These are phyloP conservation scores for Debaryomyces singareniensis DNA, from an alignment of 1,139 yeast genomes.

Conservation along the genomic window DNA sequence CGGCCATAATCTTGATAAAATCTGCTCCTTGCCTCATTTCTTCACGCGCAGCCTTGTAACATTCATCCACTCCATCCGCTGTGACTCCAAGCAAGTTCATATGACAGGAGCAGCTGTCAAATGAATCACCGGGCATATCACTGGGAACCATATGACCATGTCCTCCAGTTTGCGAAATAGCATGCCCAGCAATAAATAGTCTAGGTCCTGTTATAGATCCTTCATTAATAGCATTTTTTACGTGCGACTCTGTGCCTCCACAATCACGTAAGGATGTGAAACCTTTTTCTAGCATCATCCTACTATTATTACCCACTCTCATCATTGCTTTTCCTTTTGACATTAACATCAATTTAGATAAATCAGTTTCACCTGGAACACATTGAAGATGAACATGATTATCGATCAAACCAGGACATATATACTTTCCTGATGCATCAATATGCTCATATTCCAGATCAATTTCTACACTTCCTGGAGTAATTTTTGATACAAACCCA, in stretches of 20 bases:
- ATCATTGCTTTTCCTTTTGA: conserved; percentile 12
- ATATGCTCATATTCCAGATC: conserved; percentile 5
- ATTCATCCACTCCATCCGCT: conserved; percentile 16
- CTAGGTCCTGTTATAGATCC: conserved; percentile 16
- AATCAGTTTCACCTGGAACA: conserved; percentile 15
- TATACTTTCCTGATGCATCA: conserved; percentile 13
- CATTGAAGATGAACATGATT: conserved; percentile 14
- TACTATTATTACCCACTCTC: conserved; percentile 10
- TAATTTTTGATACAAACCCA: conserved; percentile 8
- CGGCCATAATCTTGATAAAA: conserved; percentile 11
- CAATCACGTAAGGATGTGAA: conserved; percentile 17
- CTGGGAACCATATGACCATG: conserved; percentile 15
- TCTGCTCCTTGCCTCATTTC: conserved; percentile 15
- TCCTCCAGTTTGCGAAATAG: conserved; percentile 18
- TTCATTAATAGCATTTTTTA: conserved; percentile 14
- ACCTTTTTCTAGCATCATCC: conserved; percentile 13
- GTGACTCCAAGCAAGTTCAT: conserved; percentile 10
- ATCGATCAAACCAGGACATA: conserved; percentile 17
- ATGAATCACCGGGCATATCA: conserved; percentile 11
- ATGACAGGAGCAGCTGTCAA: conserved; percentile 16
- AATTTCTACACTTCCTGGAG: conserved; percentile 1
- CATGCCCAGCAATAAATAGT: conserved; percentile 13
- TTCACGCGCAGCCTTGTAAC: conserved; percentile 14
- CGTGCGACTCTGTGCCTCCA: conserved; percentile 13
- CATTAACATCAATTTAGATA: conserved; percentile 9